Percentiles rank a stretch among this genome's conserved stretches.
Conservation (phyloP, 2,329 filamentous ascomycete genomes). For the Triangularia verruculosa region DNA sequence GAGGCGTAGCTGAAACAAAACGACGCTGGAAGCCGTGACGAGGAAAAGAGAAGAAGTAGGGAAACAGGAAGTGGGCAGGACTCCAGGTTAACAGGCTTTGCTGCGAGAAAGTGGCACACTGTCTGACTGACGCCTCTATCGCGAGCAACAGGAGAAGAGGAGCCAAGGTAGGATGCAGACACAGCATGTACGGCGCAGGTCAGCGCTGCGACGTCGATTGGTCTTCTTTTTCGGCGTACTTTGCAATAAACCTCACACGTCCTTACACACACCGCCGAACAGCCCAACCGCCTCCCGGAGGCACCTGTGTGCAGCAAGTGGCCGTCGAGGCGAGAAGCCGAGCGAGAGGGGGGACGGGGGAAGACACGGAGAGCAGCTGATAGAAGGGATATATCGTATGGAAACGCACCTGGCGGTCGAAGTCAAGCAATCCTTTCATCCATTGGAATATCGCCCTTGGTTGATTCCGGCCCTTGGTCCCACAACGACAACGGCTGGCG, state of each 20-base stretch:
- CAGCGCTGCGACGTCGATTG: constrained; percentile 2
- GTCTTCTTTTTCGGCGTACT: not conserved
- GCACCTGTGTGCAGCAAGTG: not conserved
- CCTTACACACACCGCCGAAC: constrained; percentile 3
- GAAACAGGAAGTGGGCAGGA: not conserved
- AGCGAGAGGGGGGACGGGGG: not conserved
- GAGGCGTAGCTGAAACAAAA: constrained; percentile 21
- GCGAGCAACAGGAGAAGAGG: constrained; percentile 1
- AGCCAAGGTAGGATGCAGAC: not conserved
- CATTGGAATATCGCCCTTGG: not conserved
- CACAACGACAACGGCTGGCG: not conserved
- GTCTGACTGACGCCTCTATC: constrained; percentile 7
- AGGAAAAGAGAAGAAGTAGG: constrained; percentile 15
- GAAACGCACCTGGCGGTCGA: not conserved
- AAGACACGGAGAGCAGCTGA: not conserved
- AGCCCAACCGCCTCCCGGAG: not conserved
- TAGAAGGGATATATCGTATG: not conserved
- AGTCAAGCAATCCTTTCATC: not conserved
- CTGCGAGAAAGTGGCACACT: constrained; percentile 17
- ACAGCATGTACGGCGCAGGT: constrained; percentile 10
- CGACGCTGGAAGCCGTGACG: constrained; percentile 15
- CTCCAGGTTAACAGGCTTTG: not conserved
- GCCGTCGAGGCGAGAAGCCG: not conserved
- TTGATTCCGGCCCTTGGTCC: not conserved
- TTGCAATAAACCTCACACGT: not conserved